A percentile compares a stretch with the other conserved stretches of the same genome.
Conservation (phyloP, 2,329 filamentous ascomycete genomes). For the Raffaelea deltoideospora region DNA sequence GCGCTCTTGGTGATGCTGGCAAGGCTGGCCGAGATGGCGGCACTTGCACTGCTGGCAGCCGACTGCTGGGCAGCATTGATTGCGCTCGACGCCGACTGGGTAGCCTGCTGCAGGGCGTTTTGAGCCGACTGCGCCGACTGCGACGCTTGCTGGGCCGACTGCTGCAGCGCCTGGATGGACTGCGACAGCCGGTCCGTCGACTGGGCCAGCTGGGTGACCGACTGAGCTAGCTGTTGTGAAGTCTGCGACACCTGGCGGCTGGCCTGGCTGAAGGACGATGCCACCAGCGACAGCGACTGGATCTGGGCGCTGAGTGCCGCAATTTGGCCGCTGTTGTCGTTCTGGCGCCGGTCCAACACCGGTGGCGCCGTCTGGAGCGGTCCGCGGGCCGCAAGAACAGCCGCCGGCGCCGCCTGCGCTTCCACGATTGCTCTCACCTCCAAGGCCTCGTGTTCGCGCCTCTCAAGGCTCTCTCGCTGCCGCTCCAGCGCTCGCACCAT, state of each 20-base stretch:
- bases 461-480: slow-evolving; percentile 1
- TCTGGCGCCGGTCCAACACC: slow-evolving; percentile 9
- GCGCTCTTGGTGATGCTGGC: slow-evolving; percentile 15
- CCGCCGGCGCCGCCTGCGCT: neutral
- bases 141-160: slow-evolving; percentile 11
- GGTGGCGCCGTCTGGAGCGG: slow-evolving; percentile 12
- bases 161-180: slow-evolving; percentile 12
- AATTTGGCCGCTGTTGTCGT: slow-evolving; percentile 12
- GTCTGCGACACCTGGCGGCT: slow-evolving; percentile 17
- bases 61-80: slow-evolving; percentile 9
- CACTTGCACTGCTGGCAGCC: slow-evolving; percentile 15
- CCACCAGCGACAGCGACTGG: slow-evolving; percentile 15
- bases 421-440: neutral
- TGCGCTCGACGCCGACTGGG: slow-evolving; percentile 14
- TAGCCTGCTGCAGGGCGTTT: slow-evolving; percentile 12
- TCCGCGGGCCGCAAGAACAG: neutral
- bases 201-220: slow-evolving; percentile 15
- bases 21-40: slow-evolving; percentile 12
- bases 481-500: slow-evolving; percentile 1
- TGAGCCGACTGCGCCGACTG: slow-evolving; percentile 12
- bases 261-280: slow-evolving; percentile 14
- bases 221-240: slow-evolving; percentile 17
- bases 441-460: neutral
- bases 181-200: slow-evolving; percentile 16
- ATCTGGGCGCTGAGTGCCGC: slow-evolving; percentile 14